These are phyloP conservation scores for Ceratocystis harringtonii DNA, from an alignment of 2,329 filamentous ascomycete genomes.

Conservation along the genomic window DNA sequence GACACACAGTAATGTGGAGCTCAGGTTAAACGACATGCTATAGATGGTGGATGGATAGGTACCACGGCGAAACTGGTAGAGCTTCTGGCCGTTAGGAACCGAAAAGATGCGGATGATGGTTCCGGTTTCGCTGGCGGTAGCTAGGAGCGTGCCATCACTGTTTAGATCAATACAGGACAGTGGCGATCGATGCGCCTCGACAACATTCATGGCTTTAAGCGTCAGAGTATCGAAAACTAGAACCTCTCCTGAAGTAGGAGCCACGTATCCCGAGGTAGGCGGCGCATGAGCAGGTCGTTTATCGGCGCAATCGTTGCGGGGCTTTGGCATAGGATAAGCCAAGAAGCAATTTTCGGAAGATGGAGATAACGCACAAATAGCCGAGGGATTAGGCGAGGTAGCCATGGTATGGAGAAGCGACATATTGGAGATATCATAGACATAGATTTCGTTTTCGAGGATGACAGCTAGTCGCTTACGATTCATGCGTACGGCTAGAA, in stretches of 20 bases:
- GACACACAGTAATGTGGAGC: constrained; percentile 82
- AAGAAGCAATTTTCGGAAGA: constrained; percentile 94
- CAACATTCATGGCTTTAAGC: constrained; percentile 83
- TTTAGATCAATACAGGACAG: constrained; percentile 84
- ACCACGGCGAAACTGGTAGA: constrained; percentile 89
- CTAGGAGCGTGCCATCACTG: constrained; percentile 77
- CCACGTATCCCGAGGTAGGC: constrained; percentile 51
- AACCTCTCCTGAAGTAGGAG: constrained; percentile 80
- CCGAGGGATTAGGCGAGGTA: constrained; percentile 82
- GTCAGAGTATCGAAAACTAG: constrained; percentile 82
- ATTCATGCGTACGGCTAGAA: constrained; percentile 85
- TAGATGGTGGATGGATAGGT: constrained; percentile 94
- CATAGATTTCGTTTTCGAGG: constrained; percentile 88
- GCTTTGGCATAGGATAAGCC: constrained; percentile 75
- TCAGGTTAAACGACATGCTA: constrained; percentile 97
- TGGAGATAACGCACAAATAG: constrained; percentile 82
- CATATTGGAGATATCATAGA: constrained; percentile 99
- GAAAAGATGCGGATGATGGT: constrained; percentile 96
- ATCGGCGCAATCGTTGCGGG: constrained; percentile 43
- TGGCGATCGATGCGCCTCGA: constrained; percentile 86
- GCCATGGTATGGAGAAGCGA: constrained; percentile 82
- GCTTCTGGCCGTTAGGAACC: constrained; percentile 75
- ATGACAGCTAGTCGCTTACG: constrained; percentile 86
- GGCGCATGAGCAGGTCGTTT: constrained; percentile 67
- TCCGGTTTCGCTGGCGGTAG: constrained; percentile 91